Evolutionary conservation across 805 yeast species (phyloP), one percentile per base, ranked within the genome.

Genomic region (Schizosaccharomyces japonicus): DNA sequence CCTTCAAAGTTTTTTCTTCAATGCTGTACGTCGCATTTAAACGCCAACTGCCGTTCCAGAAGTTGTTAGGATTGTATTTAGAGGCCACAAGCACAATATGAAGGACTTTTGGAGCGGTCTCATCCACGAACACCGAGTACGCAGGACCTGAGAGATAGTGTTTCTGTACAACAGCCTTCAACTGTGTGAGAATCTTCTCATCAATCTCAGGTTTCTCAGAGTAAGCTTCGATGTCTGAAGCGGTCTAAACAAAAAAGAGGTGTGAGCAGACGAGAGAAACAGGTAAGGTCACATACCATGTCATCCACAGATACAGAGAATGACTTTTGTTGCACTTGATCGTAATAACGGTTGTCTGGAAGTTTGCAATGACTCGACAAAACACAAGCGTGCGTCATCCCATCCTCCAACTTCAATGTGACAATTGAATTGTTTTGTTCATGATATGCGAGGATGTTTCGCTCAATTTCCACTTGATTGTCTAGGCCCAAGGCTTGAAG

Each of bases 1-100:
- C 94, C 2, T 53, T 54, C 13, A 80, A 51, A 5, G 58, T 48
- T 0, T 59, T 57, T 0, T 57, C 51, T 1, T 57, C 50, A 2
- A 54, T 29, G 54, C 68, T 59, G 49, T 71, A 64, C 5, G 63
- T 57, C 61, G 82, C 84, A 51, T 66, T 63, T 1, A 93, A 76
- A 48, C 66, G 71, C 95, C 95, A 84, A 58, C 75, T 72, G 5
- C 96, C 96, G 55, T 83, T 83, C 72, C 80, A 79, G 60, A 66
- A 84, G 64, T 87, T 87, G 34, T 70, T 68, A 44, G 80, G 74
- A 59, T 78, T 82, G 53, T 74, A 66, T 60, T 74, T 76, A 53
- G 75, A 77, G 48, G 87, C 92, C 44, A 78, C 69, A 25, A 84
- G 67, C 5, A 80, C 66, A 5, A 84, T 55, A n/a, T 23, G 28